A percentile compares a stretch with the other conserved stretches of the same genome.
Evolutionary conservation across 768 basidiomycete genomes (phyloP).

Genomic region (Tylopilus balloui): DNA sequence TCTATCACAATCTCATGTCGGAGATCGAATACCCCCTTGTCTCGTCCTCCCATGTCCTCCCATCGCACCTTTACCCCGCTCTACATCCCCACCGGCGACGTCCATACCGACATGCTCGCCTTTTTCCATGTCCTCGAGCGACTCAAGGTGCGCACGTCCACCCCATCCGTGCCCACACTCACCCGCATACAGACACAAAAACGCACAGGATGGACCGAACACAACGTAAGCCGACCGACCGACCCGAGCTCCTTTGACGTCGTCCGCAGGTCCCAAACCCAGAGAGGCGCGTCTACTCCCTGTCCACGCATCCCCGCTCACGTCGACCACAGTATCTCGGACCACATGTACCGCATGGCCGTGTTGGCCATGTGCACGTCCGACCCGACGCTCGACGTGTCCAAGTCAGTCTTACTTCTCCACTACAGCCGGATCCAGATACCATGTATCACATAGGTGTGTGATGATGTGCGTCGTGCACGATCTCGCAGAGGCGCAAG

Average conservation of each 20-base stretch:
- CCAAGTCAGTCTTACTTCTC: slow-evolving; percentile 49
- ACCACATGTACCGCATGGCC: slow-evolving; percentile 98
- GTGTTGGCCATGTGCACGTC: slow-evolving; percentile 87
- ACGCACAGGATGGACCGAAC: slow-evolving; percentile 90
- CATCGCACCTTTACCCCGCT: slow-evolving; percentile 57
- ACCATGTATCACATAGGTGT: slow-evolving; percentile 41
- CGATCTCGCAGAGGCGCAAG: slow-evolving; percentile 94
- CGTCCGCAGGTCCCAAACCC: slow-evolving; percentile 63
- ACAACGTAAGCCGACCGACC: slow-evolving; percentile 37
- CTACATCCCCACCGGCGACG: slow-evolving; percentile 51
- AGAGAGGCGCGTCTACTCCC: slow-evolving; percentile 57
- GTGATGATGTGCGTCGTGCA: slow-evolving; percentile 91
- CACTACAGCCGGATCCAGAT: neutral
- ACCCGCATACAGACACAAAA: slow-evolving; percentile 73
- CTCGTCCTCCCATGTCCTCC: slow-evolving; percentile 8
- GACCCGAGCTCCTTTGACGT: slow-evolving; percentile 3
- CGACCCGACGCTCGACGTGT: slow-evolving; percentile 62
- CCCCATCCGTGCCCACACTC: neutral
- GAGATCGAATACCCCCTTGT: slow-evolving; percentile 10
- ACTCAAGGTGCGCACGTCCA: slow-evolving; percentile 63
- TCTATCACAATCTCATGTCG: slow-evolving; percentile 25
- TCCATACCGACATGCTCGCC: slow-evolving; percentile 66
- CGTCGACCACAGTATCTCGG: slow-evolving; percentile 61
- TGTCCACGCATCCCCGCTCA: neutral
- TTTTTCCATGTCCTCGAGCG: slow-evolving; percentile 88